Percentiles rank a stretch among this genome's conserved stretches.
phyloP scores from a whole-genome alignment of 2,329 filamentous ascomycete species.

The Colletotrichum tropicale region DNA sequence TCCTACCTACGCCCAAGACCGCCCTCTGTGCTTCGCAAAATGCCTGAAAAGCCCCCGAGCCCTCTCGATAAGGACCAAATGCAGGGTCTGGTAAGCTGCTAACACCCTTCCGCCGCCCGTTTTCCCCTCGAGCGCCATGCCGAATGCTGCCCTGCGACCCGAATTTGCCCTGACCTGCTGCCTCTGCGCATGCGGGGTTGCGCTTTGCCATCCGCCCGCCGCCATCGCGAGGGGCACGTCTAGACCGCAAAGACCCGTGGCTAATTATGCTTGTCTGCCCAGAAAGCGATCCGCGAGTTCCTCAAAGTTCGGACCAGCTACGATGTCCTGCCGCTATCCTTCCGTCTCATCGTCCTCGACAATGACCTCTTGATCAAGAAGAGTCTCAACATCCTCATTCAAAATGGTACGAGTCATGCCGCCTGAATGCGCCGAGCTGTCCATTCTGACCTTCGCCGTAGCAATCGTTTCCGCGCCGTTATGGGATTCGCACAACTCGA shows the following conservation, averaged over 20 bases:
- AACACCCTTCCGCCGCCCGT: not conserved
- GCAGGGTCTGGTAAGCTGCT: conserved; percentile 71
- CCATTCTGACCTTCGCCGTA: conserved; percentile 39
- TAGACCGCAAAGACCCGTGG: not conserved
- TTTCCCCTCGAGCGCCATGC: not conserved
- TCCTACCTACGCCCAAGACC: conserved; percentile 56
- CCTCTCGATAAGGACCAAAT: conserved; percentile 77
- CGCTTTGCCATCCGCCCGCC: not conserved
- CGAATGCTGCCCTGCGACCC: not conserved
- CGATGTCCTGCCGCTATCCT: conserved; percentile 95
- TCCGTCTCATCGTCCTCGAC: conserved; percentile 94
- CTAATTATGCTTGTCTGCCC: conserved; percentile 25
- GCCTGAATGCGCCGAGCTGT: conserved; percentile 12
- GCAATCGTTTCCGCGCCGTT: conserved; percentile 96
- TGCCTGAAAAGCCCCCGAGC: conserved; percentile 47
- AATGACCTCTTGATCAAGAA: conserved; percentile 96
- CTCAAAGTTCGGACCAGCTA: conserved; percentile 96
- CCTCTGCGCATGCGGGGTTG: conserved; percentile 15
- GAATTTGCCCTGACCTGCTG: not conserved
- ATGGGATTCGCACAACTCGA: conserved; percentile 93
- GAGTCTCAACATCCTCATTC: conserved; percentile 91
- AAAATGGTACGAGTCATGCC: conserved; percentile 73
- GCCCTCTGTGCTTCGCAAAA: conserved; percentile 20
- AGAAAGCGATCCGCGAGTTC: conserved; percentile 94
- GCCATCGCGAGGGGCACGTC: conserved; percentile 3